A percentile compares a stretch with the other conserved stretches of the same genome.
These are phyloP conservation scores for Albugo candida DNA, from an alignment of 352 stramenopile species.

Conservation along the genomic window DNA sequence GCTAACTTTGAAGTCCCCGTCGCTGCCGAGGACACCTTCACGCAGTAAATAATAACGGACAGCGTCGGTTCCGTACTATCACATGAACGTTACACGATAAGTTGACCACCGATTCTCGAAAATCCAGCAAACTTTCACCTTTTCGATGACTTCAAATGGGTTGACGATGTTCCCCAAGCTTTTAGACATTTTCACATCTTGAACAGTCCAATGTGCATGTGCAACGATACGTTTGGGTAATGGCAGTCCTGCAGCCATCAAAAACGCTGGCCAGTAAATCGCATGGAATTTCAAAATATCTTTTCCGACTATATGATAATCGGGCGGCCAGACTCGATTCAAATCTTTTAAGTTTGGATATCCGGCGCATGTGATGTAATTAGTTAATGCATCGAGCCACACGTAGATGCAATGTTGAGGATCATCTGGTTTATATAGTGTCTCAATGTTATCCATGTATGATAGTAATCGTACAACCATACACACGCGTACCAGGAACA, in stretches of 20 bases:
- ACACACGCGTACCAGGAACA: constrained; percentile 46
- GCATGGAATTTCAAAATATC: constrained; percentile 99
- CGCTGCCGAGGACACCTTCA: constrained; percentile 87
- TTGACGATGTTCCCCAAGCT: constrained; percentile 97
- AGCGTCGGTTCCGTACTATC: constrained; percentile 80
- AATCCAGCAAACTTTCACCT: constrained; percentile 3
- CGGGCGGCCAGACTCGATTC: constrained; percentile 30
- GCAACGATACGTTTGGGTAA: constrained; percentile 90
- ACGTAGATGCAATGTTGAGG: constrained; percentile 95
- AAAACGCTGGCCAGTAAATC: constrained; percentile 96
- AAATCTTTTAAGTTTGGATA: constrained; percentile 37
- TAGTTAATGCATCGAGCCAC: constrained; percentile 97
- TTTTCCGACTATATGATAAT: constrained; percentile 93
- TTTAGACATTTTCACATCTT: constrained; percentile 98
- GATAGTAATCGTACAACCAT: background rate
- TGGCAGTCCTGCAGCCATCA: constrained; percentile 83
- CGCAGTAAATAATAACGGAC: constrained; percentile 86
- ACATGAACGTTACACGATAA: background rate
- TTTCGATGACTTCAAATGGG: constrained; percentile 80
- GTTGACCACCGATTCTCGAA: background rate
- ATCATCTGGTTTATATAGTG: constrained; percentile 12
- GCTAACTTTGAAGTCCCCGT: constrained; percentile 78
- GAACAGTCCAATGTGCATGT: constrained; percentile 97
- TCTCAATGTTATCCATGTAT: background rate
- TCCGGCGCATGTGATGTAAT: constrained; percentile 94